Evolutionary conservation across 2,329 filamentous ascomycete genomes (phyloP).

Genomic region (Aureobasidium sp.): DNA sequence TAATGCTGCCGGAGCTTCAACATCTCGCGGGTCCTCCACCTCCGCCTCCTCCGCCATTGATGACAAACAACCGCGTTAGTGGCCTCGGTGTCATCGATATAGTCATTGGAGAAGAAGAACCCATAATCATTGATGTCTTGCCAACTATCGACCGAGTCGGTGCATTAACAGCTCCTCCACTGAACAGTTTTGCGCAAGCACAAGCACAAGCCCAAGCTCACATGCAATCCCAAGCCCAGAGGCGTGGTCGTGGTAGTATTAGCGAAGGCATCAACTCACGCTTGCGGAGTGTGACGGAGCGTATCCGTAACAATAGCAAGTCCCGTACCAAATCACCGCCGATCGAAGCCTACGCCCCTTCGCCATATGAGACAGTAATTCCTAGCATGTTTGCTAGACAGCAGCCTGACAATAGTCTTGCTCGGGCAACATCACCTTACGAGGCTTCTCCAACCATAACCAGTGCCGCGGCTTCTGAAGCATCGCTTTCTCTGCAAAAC

Average conservation of each 20-base stretch:
- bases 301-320: constrained; percentile 50
- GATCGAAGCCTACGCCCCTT: constrained; percentile 20
- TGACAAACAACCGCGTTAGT: constrained; percentile 16
- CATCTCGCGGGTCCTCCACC: constrained; percentile 47
- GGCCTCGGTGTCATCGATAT: constrained; percentile 32
- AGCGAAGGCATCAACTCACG: constrained; percentile 51
- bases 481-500: constrained; percentile 24
- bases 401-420: not conserved
- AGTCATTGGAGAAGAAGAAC: constrained; percentile 33
- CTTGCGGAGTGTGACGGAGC: constrained; percentile 46
- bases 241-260: constrained; percentile 46
- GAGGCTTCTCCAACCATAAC: not conserved
- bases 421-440: constrained; percentile 3
- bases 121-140: constrained; percentile 14
- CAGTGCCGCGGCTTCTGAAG: constrained; percentile 17
- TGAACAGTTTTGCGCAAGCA: constrained; percentile 19
- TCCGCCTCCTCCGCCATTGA: constrained; percentile 29
- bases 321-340: constrained; percentile 42
- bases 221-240: constrained; percentile 34
- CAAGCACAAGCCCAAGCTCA: constrained; percentile 15
- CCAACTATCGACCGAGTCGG: constrained; percentile 18
- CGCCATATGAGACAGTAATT: constrained; percentile 37
- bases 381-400: constrained; percentile 17
- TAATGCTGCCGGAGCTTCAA: constrained; percentile 50
- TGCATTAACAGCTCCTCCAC: constrained; percentile 22